Evolutionary conservation across 805 yeast species (phyloP).

Genomic region (Sugiyamaella smithiae): DNA sequence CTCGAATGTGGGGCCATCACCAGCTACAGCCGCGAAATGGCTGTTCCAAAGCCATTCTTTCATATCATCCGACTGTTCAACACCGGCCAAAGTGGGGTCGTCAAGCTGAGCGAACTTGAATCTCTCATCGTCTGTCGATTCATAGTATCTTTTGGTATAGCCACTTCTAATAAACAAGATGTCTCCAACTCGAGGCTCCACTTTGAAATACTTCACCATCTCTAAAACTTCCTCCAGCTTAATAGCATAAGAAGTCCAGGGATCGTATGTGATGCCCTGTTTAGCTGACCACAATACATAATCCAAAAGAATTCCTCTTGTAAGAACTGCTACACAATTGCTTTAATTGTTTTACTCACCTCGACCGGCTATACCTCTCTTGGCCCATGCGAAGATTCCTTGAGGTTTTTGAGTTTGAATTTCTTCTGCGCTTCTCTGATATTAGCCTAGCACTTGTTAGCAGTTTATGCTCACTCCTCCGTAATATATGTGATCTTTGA

Average conservation of each 20-base stretch:
- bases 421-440: slow-evolving; percentile 14
- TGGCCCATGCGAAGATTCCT: slow-evolving; percentile 22
- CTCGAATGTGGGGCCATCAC: slow-evolving; percentile 32
- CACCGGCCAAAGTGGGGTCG: not conserved
- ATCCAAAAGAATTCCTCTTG: slow-evolving; percentile 35
- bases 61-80: slow-evolving; percentile 28
- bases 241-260: slow-evolving; percentile 29
- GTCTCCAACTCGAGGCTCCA: slow-evolving; percentile 32
- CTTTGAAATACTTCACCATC: slow-evolving; percentile 26
- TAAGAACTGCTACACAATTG: not conserved
- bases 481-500: slow-evolving; percentile 20
- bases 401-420: not conserved
- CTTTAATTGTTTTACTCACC: slow-evolving; percentile 14
- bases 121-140: slow-evolving; percentile 12
- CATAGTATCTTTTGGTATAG: slow-evolving; percentile 27
- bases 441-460: slow-evolving; percentile 22
- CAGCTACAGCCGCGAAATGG: slow-evolving; percentile 32
- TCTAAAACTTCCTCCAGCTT: slow-evolving; percentile 25
- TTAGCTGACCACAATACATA: slow-evolving; percentile 31
- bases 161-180: slow-evolving; percentile 34
- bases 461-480: slow-evolving; percentile 27
- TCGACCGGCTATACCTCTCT: slow-evolving; percentile 32
- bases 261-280: slow-evolving; percentile 27
- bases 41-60: slow-evolving; percentile 29
- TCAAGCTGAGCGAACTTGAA: not conserved